Base-by-base conservation (phyloP, 1,284 basidiomycete species). In the Papiliotrema laurentii region DNA sequence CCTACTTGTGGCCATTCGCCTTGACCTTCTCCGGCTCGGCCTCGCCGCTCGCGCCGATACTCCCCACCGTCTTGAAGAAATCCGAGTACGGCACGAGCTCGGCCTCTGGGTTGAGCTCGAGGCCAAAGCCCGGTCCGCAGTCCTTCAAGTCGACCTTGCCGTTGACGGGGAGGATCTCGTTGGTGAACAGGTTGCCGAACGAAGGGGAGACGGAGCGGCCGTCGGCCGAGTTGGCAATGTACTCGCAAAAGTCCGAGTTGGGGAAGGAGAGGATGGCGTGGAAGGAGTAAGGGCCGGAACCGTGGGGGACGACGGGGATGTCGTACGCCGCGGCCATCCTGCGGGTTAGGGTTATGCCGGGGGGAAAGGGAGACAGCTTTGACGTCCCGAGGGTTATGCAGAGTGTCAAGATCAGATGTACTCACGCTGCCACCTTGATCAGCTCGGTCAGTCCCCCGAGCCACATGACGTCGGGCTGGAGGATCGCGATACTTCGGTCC, bases 301-400 rank as follows among this genome's bases (percentile, higher is more conserved):
- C 79, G 56, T 80, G 79, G 11, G 79, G 79, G 2, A 80, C 76
- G 40, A 80, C 77, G 35, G 77, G 78, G 37, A 80, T 77, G 56
- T 80, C 78, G 48, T 71, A 72, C 0, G 72, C 69, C 4, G 66
- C 64, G 2, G 67, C 66, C 67, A 64, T 66, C 45, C 61, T 64
- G 47, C 14, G 4, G 25, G 22, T 18, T 24, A 5, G 43, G 48
- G 19, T 22, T 24, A 10, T 6, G 11, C 24, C n/a, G 19, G 22
- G 34, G 38, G 10, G 16, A 24, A n/a, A 6, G 35, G 34, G 28
- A n/a, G 19, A 34, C 73, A 73, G 6, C 72, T 22, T 56, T 16
- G 21, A n/a, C n/a, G n/a, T n/a, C n/a, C n/a, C n/a, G n/a, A n/a
- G n/a, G n/a, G n/a, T n/a, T n/a, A n/a, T n/a, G n/a, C n/a, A n/a